A percentile compares a stretch with the other conserved stretches of the same genome.
These are phyloP conservation scores for Trifolium dubium DNA, from an alignment of 306 rosid species.

Conservation along the genomic window DNA sequence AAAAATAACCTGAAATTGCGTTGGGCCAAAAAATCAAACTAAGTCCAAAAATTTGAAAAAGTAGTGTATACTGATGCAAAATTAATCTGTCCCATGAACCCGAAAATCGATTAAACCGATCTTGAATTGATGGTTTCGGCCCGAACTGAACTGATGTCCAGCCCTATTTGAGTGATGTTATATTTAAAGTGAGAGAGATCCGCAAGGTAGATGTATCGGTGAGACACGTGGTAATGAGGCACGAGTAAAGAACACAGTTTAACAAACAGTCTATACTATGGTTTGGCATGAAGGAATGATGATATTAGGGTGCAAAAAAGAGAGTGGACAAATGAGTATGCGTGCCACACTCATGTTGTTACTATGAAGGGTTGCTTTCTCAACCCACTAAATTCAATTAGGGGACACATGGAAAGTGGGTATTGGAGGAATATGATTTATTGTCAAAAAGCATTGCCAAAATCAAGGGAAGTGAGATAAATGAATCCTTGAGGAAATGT, in stretches of 20 bases:
- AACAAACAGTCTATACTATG: not conserved
- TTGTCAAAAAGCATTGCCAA: slow-evolving; percentile 42
- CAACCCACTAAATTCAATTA: slow-evolving; percentile 45
- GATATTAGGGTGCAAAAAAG: slow-evolving; percentile 53
- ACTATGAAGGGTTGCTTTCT: slow-evolving; percentile 57
- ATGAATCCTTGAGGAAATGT: slow-evolving; percentile 16
- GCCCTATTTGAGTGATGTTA: not conserved
- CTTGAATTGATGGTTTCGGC: no score
- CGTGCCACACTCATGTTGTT: slow-evolving; percentile 57
- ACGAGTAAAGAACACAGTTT: not conserved
- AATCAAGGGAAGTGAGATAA: slow-evolving; percentile 26
- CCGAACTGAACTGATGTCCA: no score
- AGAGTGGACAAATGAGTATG: slow-evolving; percentile 59
- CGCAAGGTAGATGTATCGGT: no score
- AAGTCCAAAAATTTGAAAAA: no score
- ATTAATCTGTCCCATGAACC: no score
- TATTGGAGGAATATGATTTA: slow-evolving; percentile 28
- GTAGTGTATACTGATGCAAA: no score
- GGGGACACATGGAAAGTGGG: slow-evolving; percentile 45
- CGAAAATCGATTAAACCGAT: no score
- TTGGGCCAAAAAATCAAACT: no score
- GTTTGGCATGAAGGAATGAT: slow-evolving; percentile 47
- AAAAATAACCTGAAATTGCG: no score
- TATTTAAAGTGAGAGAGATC: not conserved
- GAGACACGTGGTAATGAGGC: not conserved